Percentiles rank a stretch among this genome's conserved stretches.
These are phyloP conservation scores for Silene latifolia DNA, from an alignment of 148 eudicot genomes.

Conservation along the genomic window DNA sequence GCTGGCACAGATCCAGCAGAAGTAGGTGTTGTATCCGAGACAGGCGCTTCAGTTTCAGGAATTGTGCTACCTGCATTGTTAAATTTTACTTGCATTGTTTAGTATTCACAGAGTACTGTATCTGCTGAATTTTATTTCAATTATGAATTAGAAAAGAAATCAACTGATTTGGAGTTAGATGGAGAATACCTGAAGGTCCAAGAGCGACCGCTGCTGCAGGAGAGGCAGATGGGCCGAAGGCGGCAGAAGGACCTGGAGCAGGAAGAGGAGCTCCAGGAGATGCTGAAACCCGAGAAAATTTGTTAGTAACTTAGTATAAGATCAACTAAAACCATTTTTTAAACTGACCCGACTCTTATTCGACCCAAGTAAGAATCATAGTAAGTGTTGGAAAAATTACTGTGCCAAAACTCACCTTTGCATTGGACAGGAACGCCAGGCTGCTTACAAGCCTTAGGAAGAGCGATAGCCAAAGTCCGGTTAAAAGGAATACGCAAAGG, in stretches of 20 bases:
- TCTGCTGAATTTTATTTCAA: too few species aligned
- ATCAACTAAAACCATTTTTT: not conserved
- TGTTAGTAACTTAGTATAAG: too few species aligned
- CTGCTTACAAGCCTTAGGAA: slow-evolving; percentile 82
- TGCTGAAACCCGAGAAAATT: slow-evolving; percentile 37
- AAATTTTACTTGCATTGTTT: not conserved
- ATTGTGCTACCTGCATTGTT: slow-evolving; percentile 26
- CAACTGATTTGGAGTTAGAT: not conserved
- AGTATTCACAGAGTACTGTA: not conserved
- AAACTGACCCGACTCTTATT: too few species aligned
- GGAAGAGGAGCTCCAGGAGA: slow-evolving; percentile 55
- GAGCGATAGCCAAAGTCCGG: slow-evolving; percentile 59
- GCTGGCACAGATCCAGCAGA: slow-evolving; percentile 33
- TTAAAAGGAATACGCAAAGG: slow-evolving; percentile 71
- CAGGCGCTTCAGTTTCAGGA: slow-evolving; percentile 38
- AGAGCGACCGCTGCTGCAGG: slow-evolving; percentile 41
- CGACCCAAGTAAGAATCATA: too few species aligned
- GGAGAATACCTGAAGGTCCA: slow-evolving; percentile 33
- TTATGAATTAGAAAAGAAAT: too few species aligned
- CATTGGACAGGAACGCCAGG: slow-evolving; percentile 72
- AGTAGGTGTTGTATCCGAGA: slow-evolving; percentile 38
- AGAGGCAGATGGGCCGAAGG: slow-evolving; percentile 38
- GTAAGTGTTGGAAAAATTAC: too few species aligned
- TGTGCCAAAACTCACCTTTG: slow-evolving; percentile 39
- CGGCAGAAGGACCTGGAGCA: slow-evolving; percentile 61